Conservation (phyloP, 2,329 filamentous ascomycete genomes). For the Aureobasidium sp. region DNA sequence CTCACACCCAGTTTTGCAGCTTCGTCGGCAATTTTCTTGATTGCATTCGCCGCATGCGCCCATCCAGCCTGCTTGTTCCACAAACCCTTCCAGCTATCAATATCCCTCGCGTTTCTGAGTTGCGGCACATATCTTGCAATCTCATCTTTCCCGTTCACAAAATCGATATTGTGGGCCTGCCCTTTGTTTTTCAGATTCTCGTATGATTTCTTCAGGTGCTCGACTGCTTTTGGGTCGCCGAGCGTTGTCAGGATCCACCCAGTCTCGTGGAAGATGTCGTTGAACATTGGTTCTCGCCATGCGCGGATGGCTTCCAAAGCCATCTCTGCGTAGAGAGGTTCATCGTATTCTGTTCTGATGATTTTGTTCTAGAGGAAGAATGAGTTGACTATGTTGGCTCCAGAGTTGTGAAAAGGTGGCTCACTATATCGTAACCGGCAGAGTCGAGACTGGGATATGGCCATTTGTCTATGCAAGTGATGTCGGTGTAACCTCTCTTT, state of each 20-base stretch:
- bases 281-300: slow-evolving; percentile 19
- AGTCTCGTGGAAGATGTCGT: slow-evolving; percentile 37
- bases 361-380: slow-evolving; percentile 19
- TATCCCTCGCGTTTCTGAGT: slow-evolving; percentile 43
- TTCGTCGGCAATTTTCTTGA: slow-evolving; percentile 41
- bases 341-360: slow-evolving; percentile 21
- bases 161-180: slow-evolving; percentile 31
- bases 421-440: slow-evolving; percentile 14
- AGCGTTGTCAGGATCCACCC: slow-evolving; percentile 29
- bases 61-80: slow-evolving; percentile 43
- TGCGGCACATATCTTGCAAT: slow-evolving; percentile 23
- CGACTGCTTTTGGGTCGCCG: slow-evolving; percentile 18
- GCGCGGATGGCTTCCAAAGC: slow-evolving; percentile 20
- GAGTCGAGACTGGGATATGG: slow-evolving; percentile 9
- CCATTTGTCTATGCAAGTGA: slow-evolving; percentile 17
- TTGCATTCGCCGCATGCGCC: slow-evolving; percentile 47
- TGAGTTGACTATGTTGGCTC: not conserved
- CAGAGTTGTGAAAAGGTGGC: not conserved
- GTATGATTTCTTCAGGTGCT: slow-evolving; percentile 19
- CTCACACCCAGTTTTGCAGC: slow-evolving; percentile 41
- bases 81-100: slow-evolving; percentile 47
- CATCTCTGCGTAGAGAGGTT: slow-evolving; percentile 21
- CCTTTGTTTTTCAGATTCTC: slow-evolving; percentile 39
- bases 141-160: slow-evolving; percentile 29
- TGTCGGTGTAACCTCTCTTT: slow-evolving; percentile 15